Evolutionary conservation across 352 stramenopile genomes (phyloP).

Genomic region (Peronospora destructor): DNA sequence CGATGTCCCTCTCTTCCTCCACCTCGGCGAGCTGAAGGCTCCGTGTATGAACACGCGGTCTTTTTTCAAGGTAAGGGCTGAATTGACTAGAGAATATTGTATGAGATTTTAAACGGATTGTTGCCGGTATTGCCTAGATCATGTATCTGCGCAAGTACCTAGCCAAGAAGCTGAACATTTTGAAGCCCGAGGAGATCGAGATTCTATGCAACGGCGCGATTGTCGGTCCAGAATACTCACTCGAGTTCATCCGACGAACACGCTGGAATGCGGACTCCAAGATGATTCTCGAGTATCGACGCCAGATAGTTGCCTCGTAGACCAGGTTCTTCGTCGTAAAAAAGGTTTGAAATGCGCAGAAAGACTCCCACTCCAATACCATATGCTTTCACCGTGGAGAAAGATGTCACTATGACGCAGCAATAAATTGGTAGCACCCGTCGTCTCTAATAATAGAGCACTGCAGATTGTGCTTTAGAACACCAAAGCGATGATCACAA

Average conservation of each 20-base stretch:
- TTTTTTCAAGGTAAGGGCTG: slow-evolving; percentile 33
- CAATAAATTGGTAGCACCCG: too few species aligned
- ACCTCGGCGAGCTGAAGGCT: slow-evolving; percentile 24
- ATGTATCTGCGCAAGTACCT: slow-evolving; percentile 59
- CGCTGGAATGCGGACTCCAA: slow-evolving; percentile 41
- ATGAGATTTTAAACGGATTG: too few species aligned
- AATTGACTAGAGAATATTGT: too few species aligned
- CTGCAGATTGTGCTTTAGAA: too few species aligned
- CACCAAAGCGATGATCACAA: too few species aligned
- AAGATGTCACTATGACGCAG: too few species aligned
- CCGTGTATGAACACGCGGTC: slow-evolving; percentile 38
- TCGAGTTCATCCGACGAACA: slow-evolving; percentile 60
- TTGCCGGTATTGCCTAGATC: slow-evolving; percentile 19
- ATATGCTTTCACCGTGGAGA: too few species aligned
- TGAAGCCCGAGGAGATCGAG: slow-evolving; percentile 43
- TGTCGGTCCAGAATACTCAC: slow-evolving; percentile 52
- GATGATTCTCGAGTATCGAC: slow-evolving; percentile 56
- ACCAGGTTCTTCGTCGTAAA: too few species aligned
- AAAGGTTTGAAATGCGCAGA: too few species aligned
- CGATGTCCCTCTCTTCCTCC: slow-evolving; percentile 40
- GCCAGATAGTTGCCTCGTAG: slow-evolving; percentile 25
- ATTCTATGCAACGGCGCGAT: slow-evolving; percentile 42
- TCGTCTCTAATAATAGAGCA: too few species aligned
- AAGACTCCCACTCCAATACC: too few species aligned
- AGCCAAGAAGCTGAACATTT: slow-evolving; percentile 34